These are phyloP conservation scores for Dipodascopsis tothii DNA, from an alignment of 805 yeast species.

Conservation along the genomic window DNA sequence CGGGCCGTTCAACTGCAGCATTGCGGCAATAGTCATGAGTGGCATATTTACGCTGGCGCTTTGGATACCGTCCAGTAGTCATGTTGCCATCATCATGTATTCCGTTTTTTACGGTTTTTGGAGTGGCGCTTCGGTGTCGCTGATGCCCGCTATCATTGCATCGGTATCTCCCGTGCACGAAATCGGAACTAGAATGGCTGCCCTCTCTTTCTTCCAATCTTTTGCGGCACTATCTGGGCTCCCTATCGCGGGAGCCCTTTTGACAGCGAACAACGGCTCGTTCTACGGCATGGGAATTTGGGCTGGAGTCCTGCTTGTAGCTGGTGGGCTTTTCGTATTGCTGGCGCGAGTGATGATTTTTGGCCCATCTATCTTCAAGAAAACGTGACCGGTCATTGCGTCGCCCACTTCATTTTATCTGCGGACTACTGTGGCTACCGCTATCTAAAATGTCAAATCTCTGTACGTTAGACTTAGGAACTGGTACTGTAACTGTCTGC, in stretches of 20 bases:
- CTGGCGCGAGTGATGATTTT: no score
- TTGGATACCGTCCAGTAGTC: slow-evolving; percentile 32
- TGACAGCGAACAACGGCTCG: slow-evolving; percentile 17
- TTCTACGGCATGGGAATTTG: slow-evolving; percentile 23
- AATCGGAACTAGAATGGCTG: slow-evolving; percentile 45
- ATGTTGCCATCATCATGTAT: slow-evolving; percentile 29
- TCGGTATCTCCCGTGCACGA: slow-evolving; percentile 26
- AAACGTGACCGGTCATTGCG: no score
- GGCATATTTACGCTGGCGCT: slow-evolving; percentile 29
- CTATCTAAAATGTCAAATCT: no score
- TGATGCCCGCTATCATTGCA: slow-evolving; percentile 32
- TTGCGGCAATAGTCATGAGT: slow-evolving; percentile 27
- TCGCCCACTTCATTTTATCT: no score
- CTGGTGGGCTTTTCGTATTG: slow-evolving; percentile 9
- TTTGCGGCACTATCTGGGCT: slow-evolving; percentile 35
- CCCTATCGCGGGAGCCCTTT: slow-evolving; percentile 30
- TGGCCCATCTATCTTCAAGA: no score
- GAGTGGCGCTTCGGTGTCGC: slow-evolving; percentile 31
- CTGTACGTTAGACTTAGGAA: no score
- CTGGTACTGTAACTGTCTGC: no score
- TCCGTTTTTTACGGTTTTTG: slow-evolving; percentile 30
- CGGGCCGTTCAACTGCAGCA: slow-evolving; percentile 41
- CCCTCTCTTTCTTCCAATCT: slow-evolving; percentile 51
- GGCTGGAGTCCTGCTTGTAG: slow-evolving; percentile 15
- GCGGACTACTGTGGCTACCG: no score